A percentile compares a stretch with the other conserved stretches of the same genome.
Evolutionary conservation across 495 filamentous ascomycete genomes (phyloP).

Genomic region (Talaromyces borbonicus): DNA sequence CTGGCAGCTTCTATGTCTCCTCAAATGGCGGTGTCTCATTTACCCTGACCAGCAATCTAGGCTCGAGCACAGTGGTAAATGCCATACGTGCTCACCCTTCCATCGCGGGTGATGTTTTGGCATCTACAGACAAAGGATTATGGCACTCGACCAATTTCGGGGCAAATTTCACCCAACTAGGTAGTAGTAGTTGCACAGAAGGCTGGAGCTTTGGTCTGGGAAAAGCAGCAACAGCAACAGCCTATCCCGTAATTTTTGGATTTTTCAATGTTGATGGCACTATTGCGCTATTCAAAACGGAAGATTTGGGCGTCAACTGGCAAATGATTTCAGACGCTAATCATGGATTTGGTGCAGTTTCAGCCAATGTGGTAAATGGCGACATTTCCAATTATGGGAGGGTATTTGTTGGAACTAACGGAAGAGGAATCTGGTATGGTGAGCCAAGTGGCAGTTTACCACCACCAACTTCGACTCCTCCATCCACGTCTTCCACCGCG

Average conservation of each 20-base stretch:
- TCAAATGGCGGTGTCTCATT: conserved; percentile 36
- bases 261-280: conserved; percentile 36
- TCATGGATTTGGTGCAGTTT: conserved; percentile 43
- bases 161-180: conserved; percentile 28
- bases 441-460: conserved; percentile 4
- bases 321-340: conserved; percentile 38
- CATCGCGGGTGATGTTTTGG: conserved; percentile 41
- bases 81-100: conserved; percentile 41
- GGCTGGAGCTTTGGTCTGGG: conserved; percentile 36
- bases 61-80: conserved; percentile 24
- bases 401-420: conserved; percentile 50
- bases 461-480: not conserved
- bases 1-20: conserved; percentile 35
- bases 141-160: conserved; percentile 43
- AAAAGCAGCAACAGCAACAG: conserved; percentile 17
- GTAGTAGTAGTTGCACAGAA: conserved; percentile 20
- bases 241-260: conserved; percentile 37
- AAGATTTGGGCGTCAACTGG: conserved; percentile 38
- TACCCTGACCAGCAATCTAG: conserved; percentile 20
- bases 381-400: conserved; percentile 36
- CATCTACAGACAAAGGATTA: conserved; percentile 41
- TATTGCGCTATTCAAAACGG: conserved; percentile 38
- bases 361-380: conserved; percentile 34
- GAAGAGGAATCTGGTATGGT: conserved; percentile 45
- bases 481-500: not conserved